These are phyloP conservation scores for Alternaria sp. DNA, from an alignment of 2,329 filamentous ascomycete species.

Conservation along the genomic window DNA sequence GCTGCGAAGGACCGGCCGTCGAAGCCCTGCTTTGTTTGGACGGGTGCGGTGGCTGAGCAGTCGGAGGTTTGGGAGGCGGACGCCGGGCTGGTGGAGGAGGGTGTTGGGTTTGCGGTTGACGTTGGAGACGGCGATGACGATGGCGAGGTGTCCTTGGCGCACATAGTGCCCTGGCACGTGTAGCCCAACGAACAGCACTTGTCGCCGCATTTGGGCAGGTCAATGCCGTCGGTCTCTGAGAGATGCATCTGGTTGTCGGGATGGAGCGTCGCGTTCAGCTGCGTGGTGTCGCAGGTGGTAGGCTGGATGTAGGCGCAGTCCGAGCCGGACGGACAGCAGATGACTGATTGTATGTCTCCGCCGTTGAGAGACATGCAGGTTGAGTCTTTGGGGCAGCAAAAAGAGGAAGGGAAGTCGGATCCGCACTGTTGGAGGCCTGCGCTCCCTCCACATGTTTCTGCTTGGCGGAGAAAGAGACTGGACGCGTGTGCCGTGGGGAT, in stretches of 20 bases:
- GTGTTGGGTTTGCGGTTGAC: constrained; percentile 25
- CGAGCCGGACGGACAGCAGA: constrained; percentile 70
- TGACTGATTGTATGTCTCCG: constrained; percentile 68
- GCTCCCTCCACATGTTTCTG: constrained; percentile 58
- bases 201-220: constrained; percentile 64
- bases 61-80: constrained; percentile 41
- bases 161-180: constrained; percentile 63
- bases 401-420: constrained; percentile 64
- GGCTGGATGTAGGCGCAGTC: constrained; percentile 68
- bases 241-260: constrained; percentile 71
- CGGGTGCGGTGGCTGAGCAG: constrained; percentile 21
- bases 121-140: constrained; percentile 32
- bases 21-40: constrained; percentile 31
- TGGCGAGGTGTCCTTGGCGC: constrained; percentile 54
- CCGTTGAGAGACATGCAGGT: constrained; percentile 65
- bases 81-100: constrained; percentile 37
- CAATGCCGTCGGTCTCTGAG: constrained; percentile 61
- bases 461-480: constrained; percentile 38
- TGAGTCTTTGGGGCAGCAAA: constrained; percentile 67
- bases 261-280: constrained; percentile 65
- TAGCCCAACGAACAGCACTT: constrained; percentile 77
- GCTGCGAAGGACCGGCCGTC: constrained; percentile 47
- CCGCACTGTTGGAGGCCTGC: constrained; percentile 60
- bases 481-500: constrained; percentile 35
- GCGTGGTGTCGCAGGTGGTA: constrained; percentile 68